Conservation (phyloP, 208 protist species). For the Balamuthia mandrillaris region DNA sequence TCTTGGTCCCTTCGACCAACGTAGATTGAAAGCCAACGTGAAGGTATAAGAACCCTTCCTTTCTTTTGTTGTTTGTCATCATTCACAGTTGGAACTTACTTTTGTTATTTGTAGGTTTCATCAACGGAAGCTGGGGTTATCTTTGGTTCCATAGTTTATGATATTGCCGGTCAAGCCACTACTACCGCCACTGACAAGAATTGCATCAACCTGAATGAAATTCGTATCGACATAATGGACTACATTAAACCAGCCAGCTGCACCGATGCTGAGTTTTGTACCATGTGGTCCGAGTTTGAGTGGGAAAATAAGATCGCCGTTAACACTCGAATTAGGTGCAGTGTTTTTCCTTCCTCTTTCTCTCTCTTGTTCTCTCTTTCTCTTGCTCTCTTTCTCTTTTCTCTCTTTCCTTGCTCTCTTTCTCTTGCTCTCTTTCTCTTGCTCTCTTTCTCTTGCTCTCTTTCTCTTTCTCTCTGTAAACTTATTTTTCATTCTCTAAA, state of each 20-base stretch:
- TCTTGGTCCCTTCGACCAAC: slow-evolving; percentile 79
- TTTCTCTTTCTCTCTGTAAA: background rate
- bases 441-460: background rate
- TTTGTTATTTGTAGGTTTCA: no score
- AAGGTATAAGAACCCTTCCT: no score
- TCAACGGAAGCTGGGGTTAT: slow-evolving; percentile 95
- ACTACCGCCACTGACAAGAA: slow-evolving; percentile 64
- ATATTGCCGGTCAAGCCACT: slow-evolving; percentile 67
- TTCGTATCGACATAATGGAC: slow-evolving; percentile 98
- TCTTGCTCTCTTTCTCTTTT: background rate
- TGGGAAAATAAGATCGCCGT: slow-evolving; percentile 97
- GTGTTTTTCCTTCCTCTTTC: slow-evolving; percentile 33
- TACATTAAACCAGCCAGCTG: slow-evolving; percentile 91
- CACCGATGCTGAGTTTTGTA: slow-evolving; percentile 84
- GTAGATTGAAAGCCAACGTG: slow-evolving; percentile 87
- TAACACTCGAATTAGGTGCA: slow-evolving; percentile 76
- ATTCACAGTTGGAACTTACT: background rate
- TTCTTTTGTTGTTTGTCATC: background rate
- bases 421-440: background rate
- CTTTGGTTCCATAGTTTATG: slow-evolving; percentile 95
- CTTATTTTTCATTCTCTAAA: slow-evolving; percentile 24
- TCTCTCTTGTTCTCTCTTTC: background rate
- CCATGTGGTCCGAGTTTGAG: slow-evolving; percentile 96
- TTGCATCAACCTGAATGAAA: slow-evolving; percentile 92
- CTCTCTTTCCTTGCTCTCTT: background rate